Evolutionary conservation across 306 rosid species (phyloP), one percentile per base, ranked within the genome.

Genomic region (Acacia melanoxylon): DNA sequence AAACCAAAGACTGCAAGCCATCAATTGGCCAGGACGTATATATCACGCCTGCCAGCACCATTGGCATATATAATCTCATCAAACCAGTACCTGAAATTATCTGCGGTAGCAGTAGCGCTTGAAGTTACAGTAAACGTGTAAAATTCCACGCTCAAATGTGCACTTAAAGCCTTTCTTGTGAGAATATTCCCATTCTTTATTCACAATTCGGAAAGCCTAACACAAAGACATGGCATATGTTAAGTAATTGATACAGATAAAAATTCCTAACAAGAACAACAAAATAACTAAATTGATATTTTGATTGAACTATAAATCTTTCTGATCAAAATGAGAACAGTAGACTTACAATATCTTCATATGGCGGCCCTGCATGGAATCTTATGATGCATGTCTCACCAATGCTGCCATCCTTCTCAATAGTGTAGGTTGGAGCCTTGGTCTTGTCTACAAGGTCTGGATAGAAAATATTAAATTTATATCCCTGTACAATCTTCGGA

Each of bases 161-260:
- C 95, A 95, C 82, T 91, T 93, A 11, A 93, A 95, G 74, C 99
- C 98, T 89, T 95, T 93, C 86, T 95, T 90, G 68, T 93, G 95
- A 67, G 98, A 95, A 84, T 91, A 93, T 20, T 95, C 98, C 94
- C 98, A 95, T 81, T 95, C 99, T 80, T 95, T 95, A 89, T 95
- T 93, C 52, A 93, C 99, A 62, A 93, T 95, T 78, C 90, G 90
- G 87, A 95, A 95, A 72, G 98, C 95, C 95, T 93, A 89, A 35
- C 24, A 85, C 6, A 17, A 24, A 72, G 27, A 35, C 37, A 72
- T 20, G 44, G 22, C 73, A 61, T 62, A 72, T 79, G 66, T 27
- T 14, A 27, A 67, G 77, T 54, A 37, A 66, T 46, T 80, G 66
- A 67, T 62, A 25, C 52, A 77, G 44, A 25, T 24, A 29, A 54